phyloP scores from a whole-genome alignment of 1,284 basidiomycete genomes.

The Rhodotorula sp. region DNA sequence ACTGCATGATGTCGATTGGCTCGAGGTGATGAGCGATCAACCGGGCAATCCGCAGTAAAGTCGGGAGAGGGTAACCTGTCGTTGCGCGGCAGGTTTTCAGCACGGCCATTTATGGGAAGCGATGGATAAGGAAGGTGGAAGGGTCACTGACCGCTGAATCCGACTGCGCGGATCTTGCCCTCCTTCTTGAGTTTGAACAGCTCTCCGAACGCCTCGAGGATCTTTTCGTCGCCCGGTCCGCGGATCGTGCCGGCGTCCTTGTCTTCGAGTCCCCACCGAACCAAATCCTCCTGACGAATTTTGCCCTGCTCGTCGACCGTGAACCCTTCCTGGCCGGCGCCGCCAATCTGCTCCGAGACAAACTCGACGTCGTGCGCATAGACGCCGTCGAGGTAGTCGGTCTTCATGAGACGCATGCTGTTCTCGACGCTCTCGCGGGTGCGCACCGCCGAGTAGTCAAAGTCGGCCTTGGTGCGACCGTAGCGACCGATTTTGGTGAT shows the following conservation, averaged over 20 bases:
- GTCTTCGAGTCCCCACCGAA: constrained; percentile 45
- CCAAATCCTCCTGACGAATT: constrained; percentile 36
- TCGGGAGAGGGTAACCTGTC: constrained; percentile 81
- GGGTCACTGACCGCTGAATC: constrained; percentile 68
- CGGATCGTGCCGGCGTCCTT: constrained; percentile 62
- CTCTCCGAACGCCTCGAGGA: constrained; percentile 71
- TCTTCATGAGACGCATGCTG: constrained; percentile 71
- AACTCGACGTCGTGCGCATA: constrained; percentile 94
- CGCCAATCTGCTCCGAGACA: constrained; percentile 52
- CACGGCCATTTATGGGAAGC: background rate
- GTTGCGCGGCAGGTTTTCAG: background rate
- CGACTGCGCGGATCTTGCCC: constrained; percentile 74
- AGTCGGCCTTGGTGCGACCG: constrained; percentile 58
- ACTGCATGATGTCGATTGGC: constrained; percentile 75
- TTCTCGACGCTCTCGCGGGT: constrained; percentile 69
- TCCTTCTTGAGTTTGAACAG: constrained; percentile 72
- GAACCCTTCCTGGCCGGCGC: constrained; percentile 36
- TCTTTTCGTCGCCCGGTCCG: constrained; percentile 74
- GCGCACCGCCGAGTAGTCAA: constrained; percentile 74
- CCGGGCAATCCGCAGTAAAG: constrained; percentile 76
- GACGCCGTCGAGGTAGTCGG: constrained; percentile 75
- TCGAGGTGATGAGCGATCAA: constrained; percentile 64
- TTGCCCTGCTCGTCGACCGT: constrained; percentile 41
- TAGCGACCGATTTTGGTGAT: constrained; percentile 94
- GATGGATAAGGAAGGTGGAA: too few relatives aligned